Base-by-base conservation (phyloP, 2,329 filamentous ascomycete genomes). In the Aspergillus oerlinghausenensis region DNA sequence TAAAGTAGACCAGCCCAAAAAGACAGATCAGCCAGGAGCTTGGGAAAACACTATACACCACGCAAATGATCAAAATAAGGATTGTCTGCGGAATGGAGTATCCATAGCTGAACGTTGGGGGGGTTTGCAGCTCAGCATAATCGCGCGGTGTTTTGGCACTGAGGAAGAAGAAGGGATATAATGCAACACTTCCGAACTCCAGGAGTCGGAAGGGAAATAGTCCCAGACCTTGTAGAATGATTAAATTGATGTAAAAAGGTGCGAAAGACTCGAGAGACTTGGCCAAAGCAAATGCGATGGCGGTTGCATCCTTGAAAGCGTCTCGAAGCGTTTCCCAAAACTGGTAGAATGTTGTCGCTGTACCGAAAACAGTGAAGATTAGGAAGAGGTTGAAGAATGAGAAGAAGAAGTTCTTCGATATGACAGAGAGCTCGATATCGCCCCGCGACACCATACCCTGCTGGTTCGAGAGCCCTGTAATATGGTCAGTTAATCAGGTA, bases 401-500 rank as follows among this genome's bases (percentile, higher is more conserved):
- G 72, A 99, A 99, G 81, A 97, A 96, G 77, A 97, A 99, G 74
- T 97, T 99, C 78, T 99, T 99, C 54, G 91, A 96, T 63, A 99
- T 93, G 48, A 95, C 82, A 0, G 94, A 97, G 6, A 99, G 81
- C 73, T 97, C 94, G 23, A 99, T 87, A 60, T 99, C 94, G 48
- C 91, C 91, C 65, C 92, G 90, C 0, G 94, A 97, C 52, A 96
- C 90, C 87, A 95, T 95, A 50, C 94, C 94, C 77, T 99, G 94
- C 52, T 85, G 83, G 70, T 92, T 92, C 2, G 93, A 91, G 10
- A 99, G 83, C 79, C 80, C 81, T 83, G 55, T 8, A 49, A 19
- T 7, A 29, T n/a, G 4, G 26, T 68, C 53, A 67, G 60, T 25
- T 50, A 14, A 26, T 17, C 11, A 47, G 14, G 29, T 50, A 17